Conservation (phyloP, 2,329 filamentous ascomycete species). For the Ophidiomyces ophidiicola region DNA sequence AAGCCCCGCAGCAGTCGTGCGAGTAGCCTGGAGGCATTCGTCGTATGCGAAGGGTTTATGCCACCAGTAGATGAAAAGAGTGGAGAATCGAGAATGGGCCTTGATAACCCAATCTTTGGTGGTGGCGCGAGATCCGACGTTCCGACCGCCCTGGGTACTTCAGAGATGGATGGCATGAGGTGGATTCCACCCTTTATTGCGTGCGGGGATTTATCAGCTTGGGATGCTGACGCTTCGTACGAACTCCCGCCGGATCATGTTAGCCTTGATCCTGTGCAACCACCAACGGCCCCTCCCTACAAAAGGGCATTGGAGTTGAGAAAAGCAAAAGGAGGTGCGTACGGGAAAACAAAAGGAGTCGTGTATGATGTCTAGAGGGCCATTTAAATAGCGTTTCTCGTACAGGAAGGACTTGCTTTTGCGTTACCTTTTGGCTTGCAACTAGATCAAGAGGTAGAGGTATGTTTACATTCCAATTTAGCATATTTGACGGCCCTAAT, state of each 20-base stretch:
- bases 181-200: slow-evolving; percentile 96
- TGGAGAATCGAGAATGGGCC: slow-evolving; percentile 17
- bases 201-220: slow-evolving; percentile 90
- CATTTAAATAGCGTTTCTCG: neutral
- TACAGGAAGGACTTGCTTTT: neutral
- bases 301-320: slow-evolving; percentile 78
- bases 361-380: slow-evolving; percentile 10
- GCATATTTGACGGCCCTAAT: neutral
- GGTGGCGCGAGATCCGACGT: slow-evolving; percentile 30
- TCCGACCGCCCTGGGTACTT: slow-evolving; percentile 15
- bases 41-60: slow-evolving; percentile 88
- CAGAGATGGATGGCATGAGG: slow-evolving; percentile 36
- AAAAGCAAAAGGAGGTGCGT: slow-evolving; percentile 61
- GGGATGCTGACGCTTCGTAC: slow-evolving; percentile 93
- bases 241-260: slow-evolving; percentile 74
- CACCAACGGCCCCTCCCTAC: slow-evolving; percentile 90
- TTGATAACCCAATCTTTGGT: slow-evolving; percentile 31
- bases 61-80: slow-evolving; percentile 20
- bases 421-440: neutral
- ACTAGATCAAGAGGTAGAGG: no score
- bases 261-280: slow-evolving; percentile 82
- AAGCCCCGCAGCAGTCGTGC: slow-evolving; percentile 92
- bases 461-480: neutral
- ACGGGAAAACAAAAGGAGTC: slow-evolving; percentile 52
- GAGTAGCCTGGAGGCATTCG: slow-evolving; percentile 91